These are phyloP conservation scores for Fonsecaea pugnacius DNA, from an alignment of 2,329 filamentous ascomycete species.

Conservation along the genomic window DNA sequence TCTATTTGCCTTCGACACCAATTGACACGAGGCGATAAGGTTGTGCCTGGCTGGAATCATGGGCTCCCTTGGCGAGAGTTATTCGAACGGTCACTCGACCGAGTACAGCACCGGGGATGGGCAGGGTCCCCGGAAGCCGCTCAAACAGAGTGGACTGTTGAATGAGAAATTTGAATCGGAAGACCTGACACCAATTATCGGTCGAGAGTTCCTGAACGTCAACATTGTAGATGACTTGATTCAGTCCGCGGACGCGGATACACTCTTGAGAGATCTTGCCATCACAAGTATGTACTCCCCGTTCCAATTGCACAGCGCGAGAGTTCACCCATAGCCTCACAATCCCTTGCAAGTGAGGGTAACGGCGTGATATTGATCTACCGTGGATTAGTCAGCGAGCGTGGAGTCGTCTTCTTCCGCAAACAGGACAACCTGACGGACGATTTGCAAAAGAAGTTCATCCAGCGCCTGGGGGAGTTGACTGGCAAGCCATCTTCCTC, in stretches of 20 bases:
- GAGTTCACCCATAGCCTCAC: background rate
- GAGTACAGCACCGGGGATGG: background rate
- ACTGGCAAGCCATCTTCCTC: conserved; percentile 63
- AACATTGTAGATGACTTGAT: conserved; percentile 59
- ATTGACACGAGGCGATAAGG: background rate
- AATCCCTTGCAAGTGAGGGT: background rate
- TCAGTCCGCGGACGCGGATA: conserved; percentile 65
- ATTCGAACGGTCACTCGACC: conserved; percentile 6
- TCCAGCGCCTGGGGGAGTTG: conserved; percentile 63
- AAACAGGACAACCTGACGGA: conserved; percentile 65
- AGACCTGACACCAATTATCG: conserved; percentile 58
- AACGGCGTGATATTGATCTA: background rate
- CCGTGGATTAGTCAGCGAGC: conserved; percentile 61
- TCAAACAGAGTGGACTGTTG: conserved; percentile 49
- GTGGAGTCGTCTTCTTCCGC: conserved; percentile 73
- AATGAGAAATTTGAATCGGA: conserved; percentile 50
- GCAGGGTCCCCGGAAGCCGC: conserved; percentile 34
- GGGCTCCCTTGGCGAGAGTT: conserved; percentile 15
- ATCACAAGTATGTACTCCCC: conserved; percentile 60
- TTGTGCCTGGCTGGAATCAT: background rate
- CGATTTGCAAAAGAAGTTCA: conserved; percentile 68
- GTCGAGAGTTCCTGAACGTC: conserved; percentile 52
- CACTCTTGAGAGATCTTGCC: conserved; percentile 68
- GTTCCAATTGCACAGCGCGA: conserved; percentile 7
- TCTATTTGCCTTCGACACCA: background rate